A percentile compares a stretch with the other conserved stretches of the same genome.
These are phyloP conservation scores for Wickerhamomyces sp. DNA, from an alignment of 1,139 yeast species.

Conservation along the genomic window DNA sequence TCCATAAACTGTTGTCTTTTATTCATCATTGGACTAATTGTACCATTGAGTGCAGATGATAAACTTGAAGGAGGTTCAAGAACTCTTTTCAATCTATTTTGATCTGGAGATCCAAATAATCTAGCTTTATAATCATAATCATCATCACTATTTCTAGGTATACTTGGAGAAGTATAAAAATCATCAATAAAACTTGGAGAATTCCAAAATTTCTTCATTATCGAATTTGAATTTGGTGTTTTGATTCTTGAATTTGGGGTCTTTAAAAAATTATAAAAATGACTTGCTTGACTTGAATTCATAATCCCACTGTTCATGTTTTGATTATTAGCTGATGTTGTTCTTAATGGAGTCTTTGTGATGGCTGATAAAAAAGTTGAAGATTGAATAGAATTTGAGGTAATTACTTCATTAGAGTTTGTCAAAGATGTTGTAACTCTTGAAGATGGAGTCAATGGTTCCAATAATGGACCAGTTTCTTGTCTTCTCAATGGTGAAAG, in stretches of 20 bases:
- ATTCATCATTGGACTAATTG: neutral
- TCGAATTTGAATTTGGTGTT: conserved; percentile 30
- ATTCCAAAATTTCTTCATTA: conserved; percentile 50
- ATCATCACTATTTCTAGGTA: conserved; percentile 42
- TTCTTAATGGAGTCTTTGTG: conserved; percentile 19
- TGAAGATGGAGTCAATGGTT: conserved; percentile 37
- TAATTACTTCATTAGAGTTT: conserved; percentile 8
- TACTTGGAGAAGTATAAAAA: conserved; percentile 56
- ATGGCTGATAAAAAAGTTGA: conserved; percentile 16
- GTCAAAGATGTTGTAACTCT: conserved; percentile 15
- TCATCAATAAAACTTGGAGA: conserved; percentile 66
- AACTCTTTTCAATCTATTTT: conserved; percentile 1
- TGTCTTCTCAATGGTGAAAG: conserved; percentile 52
- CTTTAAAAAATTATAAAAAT: conserved; percentile 18
- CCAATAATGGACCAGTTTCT: conserved; percentile 60
- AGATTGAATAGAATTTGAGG: conserved; percentile 17
- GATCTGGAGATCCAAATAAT: conserved; percentile 26
- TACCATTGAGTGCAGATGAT: neutral
- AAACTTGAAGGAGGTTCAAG: no score
- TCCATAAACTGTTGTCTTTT: conserved; percentile 13
- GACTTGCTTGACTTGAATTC: conserved; percentile 13
- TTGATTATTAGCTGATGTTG: conserved; percentile 13
- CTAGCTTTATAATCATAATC: conserved; percentile 41
- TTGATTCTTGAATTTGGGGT: conserved; percentile 23
- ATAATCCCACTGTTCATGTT: conserved; percentile 7